Percentiles rank a stretch among this genome's conserved stretches.
phyloP scores from a whole-genome alignment of 202 grass and related monocot genomes.

The Dendrocalamus latiflorus region DNA sequence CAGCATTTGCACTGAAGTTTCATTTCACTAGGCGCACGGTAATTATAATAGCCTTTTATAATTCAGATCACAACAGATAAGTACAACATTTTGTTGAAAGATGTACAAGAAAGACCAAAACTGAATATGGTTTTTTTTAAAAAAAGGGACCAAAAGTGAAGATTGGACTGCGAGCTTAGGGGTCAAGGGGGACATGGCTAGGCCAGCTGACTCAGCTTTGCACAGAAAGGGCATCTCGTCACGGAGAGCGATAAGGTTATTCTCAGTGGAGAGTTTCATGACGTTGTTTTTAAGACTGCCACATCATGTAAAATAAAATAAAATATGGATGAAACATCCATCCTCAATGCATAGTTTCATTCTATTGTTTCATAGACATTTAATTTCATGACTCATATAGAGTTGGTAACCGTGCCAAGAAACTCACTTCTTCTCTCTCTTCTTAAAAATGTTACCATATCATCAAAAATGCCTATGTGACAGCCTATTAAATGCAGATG shows the following conservation, averaged over 20 bases:
- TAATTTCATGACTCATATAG: too few relatives aligned
- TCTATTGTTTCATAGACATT: too few relatives aligned
- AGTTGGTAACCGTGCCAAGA: too few relatives aligned
- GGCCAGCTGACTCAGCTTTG: slow-evolving; percentile 28
- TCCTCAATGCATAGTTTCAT: too few relatives aligned
- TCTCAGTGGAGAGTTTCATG: too few relatives aligned
- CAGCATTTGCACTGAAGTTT: not conserved
- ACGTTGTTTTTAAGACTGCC: too few relatives aligned
- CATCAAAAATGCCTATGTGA: too few relatives aligned
- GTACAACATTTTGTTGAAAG: not conserved
- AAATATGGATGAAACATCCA: too few relatives aligned
- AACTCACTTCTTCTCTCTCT: too few relatives aligned
- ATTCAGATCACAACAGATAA: not conserved
- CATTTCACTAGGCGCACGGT: not conserved
- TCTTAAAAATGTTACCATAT: too few relatives aligned
- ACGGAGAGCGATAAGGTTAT: not conserved
- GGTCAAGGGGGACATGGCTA: not conserved
- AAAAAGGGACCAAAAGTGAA: slow-evolving; percentile 15
- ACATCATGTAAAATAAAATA: too few relatives aligned
- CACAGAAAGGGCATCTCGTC: not conserved
- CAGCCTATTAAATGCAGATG: too few relatives aligned
- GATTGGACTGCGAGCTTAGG: not conserved
- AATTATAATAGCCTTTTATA: not conserved
- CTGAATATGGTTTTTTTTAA: not conserved
- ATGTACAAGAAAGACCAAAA: slow-evolving; percentile 5